Conservation (phyloP, 345 rosid genomes). For the Moringa oleifera region DNA sequence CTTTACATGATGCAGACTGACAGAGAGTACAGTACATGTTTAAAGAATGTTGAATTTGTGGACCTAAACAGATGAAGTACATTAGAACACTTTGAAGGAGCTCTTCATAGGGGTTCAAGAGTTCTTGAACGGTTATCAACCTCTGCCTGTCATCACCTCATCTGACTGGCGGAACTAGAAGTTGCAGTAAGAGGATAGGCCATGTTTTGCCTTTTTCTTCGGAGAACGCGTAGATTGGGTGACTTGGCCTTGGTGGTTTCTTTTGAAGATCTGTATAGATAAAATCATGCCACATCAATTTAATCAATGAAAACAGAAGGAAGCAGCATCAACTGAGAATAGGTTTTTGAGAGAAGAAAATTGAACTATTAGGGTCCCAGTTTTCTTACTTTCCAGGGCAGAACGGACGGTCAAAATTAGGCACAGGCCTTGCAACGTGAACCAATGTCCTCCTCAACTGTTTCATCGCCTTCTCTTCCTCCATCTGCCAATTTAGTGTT, state of each 20-base stretch:
- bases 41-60: no score
- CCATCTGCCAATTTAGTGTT: constrained; percentile 42
- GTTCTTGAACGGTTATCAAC: constrained; percentile 57
- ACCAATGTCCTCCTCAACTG: constrained; percentile 90
- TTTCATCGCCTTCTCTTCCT: constrained; percentile 87
- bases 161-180: constrained; percentile 42
- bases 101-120: constrained; percentile 48
- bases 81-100: not conserved
- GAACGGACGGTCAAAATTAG: constrained; percentile 80
- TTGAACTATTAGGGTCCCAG: not conserved
- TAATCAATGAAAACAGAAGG: not conserved
- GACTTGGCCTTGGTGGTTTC: constrained; percentile 61
- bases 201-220: constrained; percentile 27
- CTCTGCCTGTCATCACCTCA: constrained; percentile 27
- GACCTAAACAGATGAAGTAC: no score
- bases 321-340: no score
- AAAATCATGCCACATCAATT: not conserved
- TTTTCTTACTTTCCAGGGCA: constrained; percentile 65
- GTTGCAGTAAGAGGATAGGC: constrained; percentile 8
- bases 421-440: constrained; percentile 86
- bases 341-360: no score
- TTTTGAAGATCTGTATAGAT: constrained; percentile 49
- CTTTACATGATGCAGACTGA: not conserved
- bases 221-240: constrained; percentile 47
- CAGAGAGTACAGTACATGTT: no score